Percentiles rank a stretch among this genome's conserved stretches.
phyloP scores from a whole-genome alignment of 257 asterid genomes.

The Solanum dulcamara region DNA sequence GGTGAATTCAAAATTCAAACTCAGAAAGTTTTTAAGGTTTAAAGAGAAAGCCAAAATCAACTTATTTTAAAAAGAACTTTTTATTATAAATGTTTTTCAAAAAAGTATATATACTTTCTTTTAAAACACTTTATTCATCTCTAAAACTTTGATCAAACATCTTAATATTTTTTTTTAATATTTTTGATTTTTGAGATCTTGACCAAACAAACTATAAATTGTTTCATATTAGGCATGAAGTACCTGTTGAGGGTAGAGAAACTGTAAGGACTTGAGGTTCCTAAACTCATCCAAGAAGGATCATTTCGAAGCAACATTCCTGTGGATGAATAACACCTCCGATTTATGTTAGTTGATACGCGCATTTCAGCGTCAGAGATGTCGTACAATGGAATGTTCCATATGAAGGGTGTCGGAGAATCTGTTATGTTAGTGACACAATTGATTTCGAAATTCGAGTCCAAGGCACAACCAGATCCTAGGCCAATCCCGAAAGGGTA shows the following conservation, averaged over 20 bases:
- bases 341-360: constrained; percentile 28
- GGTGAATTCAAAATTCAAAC: neutral
- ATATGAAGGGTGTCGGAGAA: constrained; percentile 33
- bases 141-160: too few relatives aligned
- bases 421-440: constrained; percentile 29
- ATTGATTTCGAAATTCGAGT: constrained; percentile 16
- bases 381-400: constrained; percentile 13
- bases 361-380: constrained; percentile 48
- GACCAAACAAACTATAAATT: too few relatives aligned
- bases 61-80: too few relatives aligned
- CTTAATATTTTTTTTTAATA: too few relatives aligned
- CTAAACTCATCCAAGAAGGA: constrained; percentile 17
- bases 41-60: neutral
- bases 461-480: constrained; percentile 27
- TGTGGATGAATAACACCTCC: constrained; percentile 24
- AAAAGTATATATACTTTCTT: too few relatives aligned
- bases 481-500: constrained; percentile 30
- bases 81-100: too few relatives aligned
- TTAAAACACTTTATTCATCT: too few relatives aligned
- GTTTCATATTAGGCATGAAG: too few relatives aligned
- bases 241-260: constrained; percentile 39
- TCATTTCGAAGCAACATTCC: constrained; percentile 1
- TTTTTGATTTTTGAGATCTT: too few relatives aligned
- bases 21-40: neutral
- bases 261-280: constrained; percentile 22